Conservation (phyloP, 345 rosid genomes). For the Jatropha curcas region DNA sequence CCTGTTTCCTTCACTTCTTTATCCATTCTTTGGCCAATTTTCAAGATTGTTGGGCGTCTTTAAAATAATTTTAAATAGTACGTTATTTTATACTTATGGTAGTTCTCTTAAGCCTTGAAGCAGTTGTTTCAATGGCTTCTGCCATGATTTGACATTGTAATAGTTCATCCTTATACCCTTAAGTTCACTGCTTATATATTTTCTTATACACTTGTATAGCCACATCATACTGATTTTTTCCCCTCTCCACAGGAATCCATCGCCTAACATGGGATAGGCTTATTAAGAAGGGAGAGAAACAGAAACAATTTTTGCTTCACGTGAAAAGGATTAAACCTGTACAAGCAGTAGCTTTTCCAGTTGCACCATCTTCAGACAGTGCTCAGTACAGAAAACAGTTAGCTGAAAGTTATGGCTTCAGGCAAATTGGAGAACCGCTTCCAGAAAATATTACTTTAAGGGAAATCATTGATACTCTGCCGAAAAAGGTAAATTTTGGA, state of each 20-base stretch:
- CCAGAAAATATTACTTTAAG: conserved; percentile 73
- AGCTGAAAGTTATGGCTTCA: conserved; percentile 80
- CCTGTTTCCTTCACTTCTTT: neutral
- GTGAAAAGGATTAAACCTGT: conserved; percentile 37
- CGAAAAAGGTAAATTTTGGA: conserved; percentile 57
- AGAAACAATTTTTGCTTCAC: conserved; percentile 31
- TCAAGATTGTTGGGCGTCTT: neutral
- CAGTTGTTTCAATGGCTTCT: neutral
- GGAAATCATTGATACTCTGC: conserved; percentile 79
- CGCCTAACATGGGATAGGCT: conserved; percentile 46
- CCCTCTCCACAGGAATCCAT: conserved; percentile 52
- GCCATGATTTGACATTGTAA: neutral
- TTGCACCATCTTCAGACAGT: conserved; percentile 54
- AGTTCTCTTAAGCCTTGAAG: conserved; percentile 10
- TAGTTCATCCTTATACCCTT: neutral
- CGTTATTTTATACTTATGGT: neutral
- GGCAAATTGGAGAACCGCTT: conserved; percentile 82
- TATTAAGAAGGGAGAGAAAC: conserved; percentile 39
- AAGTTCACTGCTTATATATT: neutral
- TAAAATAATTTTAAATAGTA: neutral
- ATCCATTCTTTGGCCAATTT: neutral
- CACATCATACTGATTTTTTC: conserved; percentile 21
- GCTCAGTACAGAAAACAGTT: conserved; percentile 60
- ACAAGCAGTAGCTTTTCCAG: conserved; percentile 70
- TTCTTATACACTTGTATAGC: conserved; percentile 6